Percentiles rank a stretch among this genome's conserved stretches.
These are phyloP conservation scores for Candida caryicola DNA, from an alignment of 805 yeast genomes.

Conservation along the genomic window DNA sequence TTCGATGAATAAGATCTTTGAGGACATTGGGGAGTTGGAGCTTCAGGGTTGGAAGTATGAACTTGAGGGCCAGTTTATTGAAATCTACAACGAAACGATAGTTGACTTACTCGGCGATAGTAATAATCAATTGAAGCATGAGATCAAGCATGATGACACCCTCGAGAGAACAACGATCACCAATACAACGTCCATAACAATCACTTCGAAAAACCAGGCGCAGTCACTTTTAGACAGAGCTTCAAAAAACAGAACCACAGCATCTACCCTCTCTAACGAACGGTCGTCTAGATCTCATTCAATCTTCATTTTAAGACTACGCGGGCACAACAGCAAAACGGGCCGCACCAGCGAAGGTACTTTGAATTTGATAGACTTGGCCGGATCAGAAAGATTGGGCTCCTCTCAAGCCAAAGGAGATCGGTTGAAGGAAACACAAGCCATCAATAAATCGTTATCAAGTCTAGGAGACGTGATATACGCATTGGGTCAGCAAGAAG, in stretches of 20 bases:
- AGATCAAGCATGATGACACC: slow-evolving; percentile 66
- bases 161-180: slow-evolving; percentile 56
- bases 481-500: slow-evolving; percentile 48
- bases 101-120: slow-evolving; percentile 55
- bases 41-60: slow-evolving; percentile 62
- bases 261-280: slow-evolving; percentile 76
- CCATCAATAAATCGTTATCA: slow-evolving; percentile 85
- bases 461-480: slow-evolving; percentile 86
- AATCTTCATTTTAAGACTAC: slow-evolving; percentile 62
- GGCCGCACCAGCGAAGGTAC: slow-evolving; percentile 53
- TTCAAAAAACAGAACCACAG: slow-evolving; percentile 63
- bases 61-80: slow-evolving; percentile 74
- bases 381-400: slow-evolving; percentile 86
- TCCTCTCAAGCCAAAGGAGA: slow-evolving; percentile 78
- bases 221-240: slow-evolving; percentile 52
- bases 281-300: slow-evolving; percentile 91
- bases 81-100: slow-evolving; percentile 83
- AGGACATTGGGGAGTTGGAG: slow-evolving; percentile 46
- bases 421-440: slow-evolving; percentile 79
- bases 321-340: slow-evolving; percentile 51
- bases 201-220: slow-evolving; percentile 51
- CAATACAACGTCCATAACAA: slow-evolving; percentile 49
- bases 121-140: slow-evolving; percentile 43
- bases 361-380: slow-evolving; percentile 82
- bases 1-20: slow-evolving; percentile 69